Evolutionary conservation across 805 yeast species (phyloP).

Genomic region (Yarrowia deformans): DNA sequence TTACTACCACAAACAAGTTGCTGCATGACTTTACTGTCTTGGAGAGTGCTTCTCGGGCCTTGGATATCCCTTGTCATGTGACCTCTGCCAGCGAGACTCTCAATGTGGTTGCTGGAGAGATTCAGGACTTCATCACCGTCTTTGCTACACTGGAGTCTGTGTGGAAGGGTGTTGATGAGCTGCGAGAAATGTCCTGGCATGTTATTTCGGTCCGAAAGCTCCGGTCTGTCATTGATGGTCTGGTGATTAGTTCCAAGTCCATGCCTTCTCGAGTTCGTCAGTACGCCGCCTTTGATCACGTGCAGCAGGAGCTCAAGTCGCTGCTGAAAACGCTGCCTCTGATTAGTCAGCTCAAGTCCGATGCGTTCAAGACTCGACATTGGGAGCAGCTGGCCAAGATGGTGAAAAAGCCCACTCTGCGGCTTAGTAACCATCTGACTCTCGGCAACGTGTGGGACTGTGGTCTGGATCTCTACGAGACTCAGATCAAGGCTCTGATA

Average conservation of each 20-base stretch:
- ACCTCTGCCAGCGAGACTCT: constrained; percentile 48
- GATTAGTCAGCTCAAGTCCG: constrained; percentile 60
- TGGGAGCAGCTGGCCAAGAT: constrained; percentile 60
- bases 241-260: constrained; percentile 56
- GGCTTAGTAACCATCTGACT: constrained; percentile 48
- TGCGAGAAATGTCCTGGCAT: constrained; percentile 59
- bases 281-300: constrained; percentile 69
- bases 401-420: constrained; percentile 44
- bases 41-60: constrained; percentile 15
- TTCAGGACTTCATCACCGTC: constrained; percentile 63
- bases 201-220: constrained; percentile 56
- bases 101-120: constrained; percentile 53
- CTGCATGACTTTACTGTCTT: constrained; percentile 20
- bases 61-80: constrained; percentile 43
- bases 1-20: constrained; percentile 49
- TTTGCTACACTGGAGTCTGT: constrained; percentile 68
- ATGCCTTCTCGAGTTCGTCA: constrained; percentile 68
- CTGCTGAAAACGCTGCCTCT: constrained; percentile 53
- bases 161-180: constrained; percentile 56
- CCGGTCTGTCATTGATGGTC: constrained; percentile 59
- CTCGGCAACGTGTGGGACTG: constrained; percentile 71
- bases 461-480: constrained; percentile 57
- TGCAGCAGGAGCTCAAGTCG: constrained; percentile 57
- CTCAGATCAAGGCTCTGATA: constrained; percentile 57
- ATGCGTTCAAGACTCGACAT: constrained; percentile 68